Evolutionary conservation across 2,329 filamentous ascomycete genomes (phyloP), one percentile per base, ranked within the genome.

Genomic region (Colletotrichum nymphaeae): DNA sequence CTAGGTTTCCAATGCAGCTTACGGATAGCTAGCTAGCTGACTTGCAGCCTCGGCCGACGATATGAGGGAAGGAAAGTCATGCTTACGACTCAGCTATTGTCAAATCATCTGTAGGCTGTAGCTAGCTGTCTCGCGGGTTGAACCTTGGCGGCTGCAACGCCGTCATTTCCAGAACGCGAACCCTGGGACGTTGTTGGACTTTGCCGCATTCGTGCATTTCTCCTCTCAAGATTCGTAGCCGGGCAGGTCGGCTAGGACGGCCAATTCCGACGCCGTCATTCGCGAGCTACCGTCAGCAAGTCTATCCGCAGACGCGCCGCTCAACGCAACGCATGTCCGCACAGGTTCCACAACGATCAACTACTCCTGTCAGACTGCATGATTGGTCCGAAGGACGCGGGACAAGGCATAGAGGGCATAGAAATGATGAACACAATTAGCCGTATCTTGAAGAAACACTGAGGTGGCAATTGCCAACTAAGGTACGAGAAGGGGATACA

Each of bases 81-180:
- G 35, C 42, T 60, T 26, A 65, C 26, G 16, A 12, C 22, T 28
- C 52, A 26, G 22, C n/a, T 55, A 14, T 12, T 24, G 19, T 16
- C 30, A 64, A 9, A 49, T 28, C 30, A 14, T 35, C 46, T 9
- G 14, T 49, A 49, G 46, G 11, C 28, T 35, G 42, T 37, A 32
- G 32, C 32, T 32, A 32, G 32, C 32, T n/a, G 32, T 64, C 56
- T 49, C 62, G 60, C 59, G 53, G 66, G 19, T 52, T 69, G 37
- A 19, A 30, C n/a, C 59, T 49, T 60, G 70, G 70, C 67, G 32
- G 28, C 24, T 73, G 70, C 67, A 55, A 73, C 55, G 35, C 32
- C 60, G 49, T 73, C 67, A 70, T 70, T 65, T 72, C 69, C 69
- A 72, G 65, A 59, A 59, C 26, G 24, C 42, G 53, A 63, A 66